phyloP scores from a whole-genome alignment of 208 protist genomes.

The Porcisia hertigi region DNA sequence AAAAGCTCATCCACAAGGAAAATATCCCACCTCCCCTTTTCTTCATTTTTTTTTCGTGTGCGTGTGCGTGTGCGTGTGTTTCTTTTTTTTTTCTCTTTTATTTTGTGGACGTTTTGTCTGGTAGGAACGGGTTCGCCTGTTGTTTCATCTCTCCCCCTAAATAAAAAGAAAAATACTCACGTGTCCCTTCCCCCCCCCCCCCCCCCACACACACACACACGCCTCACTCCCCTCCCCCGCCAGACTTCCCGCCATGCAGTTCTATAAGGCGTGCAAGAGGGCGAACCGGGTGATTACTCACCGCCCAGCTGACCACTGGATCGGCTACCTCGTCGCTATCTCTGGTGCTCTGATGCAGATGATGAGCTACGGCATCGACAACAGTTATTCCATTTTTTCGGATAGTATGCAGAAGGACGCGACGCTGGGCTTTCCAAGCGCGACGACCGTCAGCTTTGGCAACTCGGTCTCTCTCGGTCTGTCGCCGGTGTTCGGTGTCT shows the following conservation, averaged over 20 bases:
- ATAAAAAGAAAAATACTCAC: too few species aligned
- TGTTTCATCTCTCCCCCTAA: too few species aligned
- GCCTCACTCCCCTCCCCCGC: background rate
- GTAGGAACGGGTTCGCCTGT: too few species aligned
- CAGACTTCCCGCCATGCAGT: constrained; percentile 9
- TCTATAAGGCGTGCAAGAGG: constrained; percentile 21
- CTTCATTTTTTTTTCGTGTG: background rate
- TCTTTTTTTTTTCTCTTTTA: background rate
- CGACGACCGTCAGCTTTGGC: constrained; percentile 72
- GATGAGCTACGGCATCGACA: constrained; percentile 85
- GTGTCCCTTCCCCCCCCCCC: background rate
- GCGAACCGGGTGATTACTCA: constrained; percentile 31
- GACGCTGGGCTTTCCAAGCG: constrained; percentile 62
- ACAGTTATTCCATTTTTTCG: constrained; percentile 83
- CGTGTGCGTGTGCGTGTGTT: background rate
- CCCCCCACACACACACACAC: background rate
- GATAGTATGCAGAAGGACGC: constrained; percentile 71
- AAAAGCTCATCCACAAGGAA: background rate
- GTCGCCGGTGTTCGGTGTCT: constrained; percentile 69
- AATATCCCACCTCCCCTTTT: background rate
- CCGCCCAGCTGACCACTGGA: constrained; percentile 70
- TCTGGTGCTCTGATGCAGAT: constrained; percentile 82
- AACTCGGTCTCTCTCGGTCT: constrained; percentile 78
- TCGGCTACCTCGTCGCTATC: constrained; percentile 78
- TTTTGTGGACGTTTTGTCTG: too few species aligned